phyloP scores from a whole-genome alignment of 1,284 basidiomycete species.

The Prillingera fragicola region DNA sequence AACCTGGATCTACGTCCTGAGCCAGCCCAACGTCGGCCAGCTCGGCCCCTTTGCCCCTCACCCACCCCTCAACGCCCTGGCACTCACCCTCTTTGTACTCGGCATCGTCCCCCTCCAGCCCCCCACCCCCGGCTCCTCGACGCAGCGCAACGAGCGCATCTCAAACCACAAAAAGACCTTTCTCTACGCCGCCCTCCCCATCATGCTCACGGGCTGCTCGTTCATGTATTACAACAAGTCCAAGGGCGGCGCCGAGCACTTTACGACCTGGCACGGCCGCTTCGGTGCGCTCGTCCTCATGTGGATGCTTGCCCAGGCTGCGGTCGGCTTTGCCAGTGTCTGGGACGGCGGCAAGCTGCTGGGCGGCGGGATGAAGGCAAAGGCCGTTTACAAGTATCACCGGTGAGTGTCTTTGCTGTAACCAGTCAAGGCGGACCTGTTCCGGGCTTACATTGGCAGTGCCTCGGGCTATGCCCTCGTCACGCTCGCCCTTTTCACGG shows the following conservation, averaged over 20 bases:
- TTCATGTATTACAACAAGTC: conserved; percentile 47
- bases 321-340: conserved; percentile 31
- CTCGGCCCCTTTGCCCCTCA: conserved; percentile 43
- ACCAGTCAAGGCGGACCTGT: background rate
- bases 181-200: conserved; percentile 31
- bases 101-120: conserved; percentile 42
- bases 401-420: conserved; percentile 33
- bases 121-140: conserved; percentile 26
- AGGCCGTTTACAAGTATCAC: conserved; percentile 45
- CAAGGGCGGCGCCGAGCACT: conserved; percentile 35
- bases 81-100: conserved; percentile 33
- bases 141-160: conserved; percentile 25
- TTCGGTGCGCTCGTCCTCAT: conserved; percentile 29
- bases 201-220: conserved; percentile 32
- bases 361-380: conserved; percentile 34
- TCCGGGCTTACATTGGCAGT: no score
- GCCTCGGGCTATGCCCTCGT: conserved; percentile 42
- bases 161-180: conserved; percentile 37
- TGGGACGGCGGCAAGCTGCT: conserved; percentile 28
- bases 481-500: conserved; percentile 32
- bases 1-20: conserved; percentile 34
- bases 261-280: conserved; percentile 41
- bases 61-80: conserved; percentile 39
- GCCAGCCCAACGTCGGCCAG: conserved; percentile 11
- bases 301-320: conserved; percentile 39